These are phyloP conservation scores for Coccomyxa sp. DNA, from an alignment of 139 green algal species.

Conservation along the genomic window DNA sequence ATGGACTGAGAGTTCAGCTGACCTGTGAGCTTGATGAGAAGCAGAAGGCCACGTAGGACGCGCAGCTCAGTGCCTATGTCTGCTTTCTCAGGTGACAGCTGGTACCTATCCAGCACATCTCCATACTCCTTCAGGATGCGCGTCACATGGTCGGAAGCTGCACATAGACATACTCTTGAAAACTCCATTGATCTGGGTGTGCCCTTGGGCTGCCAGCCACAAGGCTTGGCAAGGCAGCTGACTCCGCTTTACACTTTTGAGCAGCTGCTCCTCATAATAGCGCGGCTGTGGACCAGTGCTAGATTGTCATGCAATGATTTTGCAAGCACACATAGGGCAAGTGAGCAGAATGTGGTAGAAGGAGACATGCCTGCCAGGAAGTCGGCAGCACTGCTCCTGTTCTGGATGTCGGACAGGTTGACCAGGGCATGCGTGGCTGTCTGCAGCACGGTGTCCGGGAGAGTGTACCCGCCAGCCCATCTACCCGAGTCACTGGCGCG, in stretches of 20 bases:
- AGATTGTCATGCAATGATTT: neutral
- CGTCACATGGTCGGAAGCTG: slow-evolving; percentile 44
- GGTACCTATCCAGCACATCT: slow-evolving; percentile 29
- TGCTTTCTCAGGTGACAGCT: neutral
- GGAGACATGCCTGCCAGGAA: neutral
- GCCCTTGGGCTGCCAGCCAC: no score
- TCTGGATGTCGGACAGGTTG: neutral
- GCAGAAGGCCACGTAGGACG: slow-evolving; percentile 32
- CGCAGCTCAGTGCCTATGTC: slow-evolving; percentile 4
- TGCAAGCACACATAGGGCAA: neutral
- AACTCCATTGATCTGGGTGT: no score
- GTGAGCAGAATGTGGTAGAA: neutral
- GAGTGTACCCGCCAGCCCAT: neutral
- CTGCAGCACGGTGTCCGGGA: neutral
- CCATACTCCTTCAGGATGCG: slow-evolving; percentile 50
- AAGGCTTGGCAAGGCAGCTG: no score
- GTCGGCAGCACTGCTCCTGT: neutral
- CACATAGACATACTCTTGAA: no score
- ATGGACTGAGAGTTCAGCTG: no score
- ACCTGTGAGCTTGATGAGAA: slow-evolving; percentile 35
- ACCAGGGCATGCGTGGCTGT: neutral
- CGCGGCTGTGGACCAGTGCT: no score
- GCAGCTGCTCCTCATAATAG: no score
- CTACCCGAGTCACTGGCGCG: slow-evolving; percentile 10
- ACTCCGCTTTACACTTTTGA: no score